Evolutionary conservation across 2,329 filamentous ascomycete species (phyloP), one percentile per base, ranked within the genome.

Genomic region (Ceratocystis cubensis): DNA sequence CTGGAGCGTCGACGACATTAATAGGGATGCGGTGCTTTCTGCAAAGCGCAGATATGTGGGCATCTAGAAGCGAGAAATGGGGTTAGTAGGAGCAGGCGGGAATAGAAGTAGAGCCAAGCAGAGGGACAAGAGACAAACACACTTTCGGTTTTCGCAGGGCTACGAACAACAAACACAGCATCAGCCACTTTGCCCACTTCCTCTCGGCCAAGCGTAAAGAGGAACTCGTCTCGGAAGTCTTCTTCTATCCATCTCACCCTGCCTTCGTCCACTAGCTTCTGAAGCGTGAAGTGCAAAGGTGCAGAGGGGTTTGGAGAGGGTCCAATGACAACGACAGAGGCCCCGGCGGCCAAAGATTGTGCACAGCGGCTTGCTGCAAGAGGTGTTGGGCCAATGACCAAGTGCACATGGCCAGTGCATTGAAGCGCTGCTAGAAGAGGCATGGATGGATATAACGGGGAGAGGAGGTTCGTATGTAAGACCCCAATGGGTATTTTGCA

Each of bases 1-100:
- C 81, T 0, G 93, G 89, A 0, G 89, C 84, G 77, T 99, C 94
- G 68, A 91, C 84, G 30, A 97, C 91, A 75, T 99, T 99, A 73
- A 99, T 82, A 41, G 93, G 93, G 71, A 99, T 94, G 57, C 94
- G 85, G 69, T 92, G 80, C 61, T 87, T 82, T 68, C 81, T 84
- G 78, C 94, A 97, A 3, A 92, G 79, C 4, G 78, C 79, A 0
- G 90, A 90, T 69, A 96, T 88, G 69, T 84, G 84, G 33, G 81
- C 76, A 66, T 80, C 85, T 89, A 69, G 41, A 25, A 41, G 45
- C 7, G 30, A 37, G 22, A 10, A 33, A 25, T 17, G 15, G 5
- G 37, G 13, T 37, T 25, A 25, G 22, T 8, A 53, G 20, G 25
- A 22, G 8, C 48, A n/a, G 20, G 48, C 45, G 45, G 8, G 48